phyloP scores from a whole-genome alignment of 257 asterid genomes.

The Fraxinus anomala region DNA sequence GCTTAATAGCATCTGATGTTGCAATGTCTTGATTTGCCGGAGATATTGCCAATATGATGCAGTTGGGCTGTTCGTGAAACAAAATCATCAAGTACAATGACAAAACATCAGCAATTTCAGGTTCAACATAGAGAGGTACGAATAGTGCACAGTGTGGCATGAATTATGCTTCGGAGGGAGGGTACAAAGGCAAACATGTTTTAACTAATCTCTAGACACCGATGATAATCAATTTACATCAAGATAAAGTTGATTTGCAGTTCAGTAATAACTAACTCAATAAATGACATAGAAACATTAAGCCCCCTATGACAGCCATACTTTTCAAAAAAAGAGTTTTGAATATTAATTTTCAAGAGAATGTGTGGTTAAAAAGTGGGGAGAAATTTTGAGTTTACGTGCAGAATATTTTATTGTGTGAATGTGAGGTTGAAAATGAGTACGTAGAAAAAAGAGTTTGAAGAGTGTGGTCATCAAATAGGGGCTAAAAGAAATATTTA shows the following conservation, averaged over 20 bases:
- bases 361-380: no score
- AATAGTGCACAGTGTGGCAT: neutral
- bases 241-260: neutral
- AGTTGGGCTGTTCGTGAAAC: conserved; percentile 65
- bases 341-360: no score
- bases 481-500: neutral
- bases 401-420: no score
- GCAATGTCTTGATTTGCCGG: conserved; percentile 99
- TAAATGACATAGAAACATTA: neutral
- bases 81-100: neutral
- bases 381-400: no score
- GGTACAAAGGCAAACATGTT: neutral
- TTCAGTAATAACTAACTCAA: neutral
- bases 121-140: neutral
- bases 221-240: neutral
- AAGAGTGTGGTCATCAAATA: neutral
- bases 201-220: neutral
- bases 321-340: no score
- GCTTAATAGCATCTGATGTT: conserved; percentile 94
- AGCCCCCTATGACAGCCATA: no score
- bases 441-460: no score
- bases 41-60: conserved; percentile 86
- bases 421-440: no score
- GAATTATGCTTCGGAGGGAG: neutral
- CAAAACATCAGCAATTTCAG: neutral